Base-by-base conservation (phyloP, 345 rosid genomes). In the Camelina neglecta region DNA sequence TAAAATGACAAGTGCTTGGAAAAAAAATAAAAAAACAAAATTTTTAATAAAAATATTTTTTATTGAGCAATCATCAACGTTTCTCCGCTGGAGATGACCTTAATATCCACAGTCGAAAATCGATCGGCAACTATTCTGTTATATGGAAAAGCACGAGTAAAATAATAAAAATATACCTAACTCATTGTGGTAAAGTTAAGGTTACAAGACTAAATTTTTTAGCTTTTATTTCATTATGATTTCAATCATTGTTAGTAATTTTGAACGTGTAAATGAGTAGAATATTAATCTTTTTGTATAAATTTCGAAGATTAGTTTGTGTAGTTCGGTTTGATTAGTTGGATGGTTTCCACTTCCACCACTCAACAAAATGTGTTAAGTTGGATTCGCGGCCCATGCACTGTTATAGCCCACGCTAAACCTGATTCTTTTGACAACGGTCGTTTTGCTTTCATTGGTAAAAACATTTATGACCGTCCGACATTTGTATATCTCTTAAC, bases 351-450 rank as follows among this genome's bases (percentile, higher is more conserved):
- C n/a, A 29, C 5, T 55, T 63, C 63, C 65, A 31, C 61, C 26
- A 23, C 24, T 23, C 24, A 23, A 23, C 15, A 62, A 51, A 7
- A 4, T 13, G 18, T 18, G 69, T 24, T 42, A n/a, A 64, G 44
- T 33, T 35, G 24, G 33, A 21, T 20, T 38, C 20, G 16, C 36
- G 41, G 73, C 73, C 73, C 16, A 60, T 9, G 11, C 12, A 60
- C 26, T 12, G 41, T 16, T 12, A 31, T 54, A 68, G 73, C 69
- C 74, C 74, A 75, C 42, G n/a, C 9, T 26, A 49, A 50, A 60
- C 54, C 3, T 41, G 44, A 57, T 15, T 39, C 39, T 50, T 29
- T 16, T 44, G 45, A 18, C 13, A 56, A 11, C 41, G 3, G 16
- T 24, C 18, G 41, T 13, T 53, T 58, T 26, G 21, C 11, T 23